Evolutionary conservation across 2,329 filamentous ascomycete species (phyloP).

Genomic region (Penicillium verrucosum): DNA sequence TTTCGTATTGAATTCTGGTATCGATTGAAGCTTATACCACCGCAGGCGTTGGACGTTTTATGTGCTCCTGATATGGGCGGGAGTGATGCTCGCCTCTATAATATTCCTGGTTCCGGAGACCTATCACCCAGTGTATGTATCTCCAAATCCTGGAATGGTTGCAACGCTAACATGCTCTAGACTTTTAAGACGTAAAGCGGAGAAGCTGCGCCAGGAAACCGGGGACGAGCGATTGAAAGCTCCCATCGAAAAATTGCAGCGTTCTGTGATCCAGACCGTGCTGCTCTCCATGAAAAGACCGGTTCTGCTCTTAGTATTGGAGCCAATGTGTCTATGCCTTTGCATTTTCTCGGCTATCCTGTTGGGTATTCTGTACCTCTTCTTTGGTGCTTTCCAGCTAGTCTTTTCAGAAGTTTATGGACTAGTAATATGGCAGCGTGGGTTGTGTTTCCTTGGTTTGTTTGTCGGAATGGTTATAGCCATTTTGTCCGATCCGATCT

Average conservation of each 20-base stretch:
- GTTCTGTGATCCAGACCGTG: constrained; percentile 63
- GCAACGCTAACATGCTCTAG: constrained; percentile 42
- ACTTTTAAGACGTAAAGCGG: constrained; percentile 69
- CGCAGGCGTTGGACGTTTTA: constrained; percentile 77
- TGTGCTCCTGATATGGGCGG: constrained; percentile 76
- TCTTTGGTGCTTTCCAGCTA: constrained; percentile 82
- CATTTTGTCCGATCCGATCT: constrained; percentile 46
- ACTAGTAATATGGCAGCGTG: constrained; percentile 75
- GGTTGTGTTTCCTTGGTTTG: constrained; percentile 69
- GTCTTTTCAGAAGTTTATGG: constrained; percentile 72
- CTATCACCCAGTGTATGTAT: constrained; percentile 59
- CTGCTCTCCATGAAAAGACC: constrained; percentile 60
- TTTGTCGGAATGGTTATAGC: constrained; percentile 48
- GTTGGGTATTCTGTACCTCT: constrained; percentile 84
- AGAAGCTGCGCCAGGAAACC: constrained; percentile 66
- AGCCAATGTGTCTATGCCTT: constrained; percentile 81
- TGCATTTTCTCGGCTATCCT: constrained; percentile 80
- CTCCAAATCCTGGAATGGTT: not conserved
- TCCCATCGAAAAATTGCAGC: constrained; percentile 68
- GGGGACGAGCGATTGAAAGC: constrained; percentile 74
- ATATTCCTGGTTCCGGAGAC: constrained; percentile 79
- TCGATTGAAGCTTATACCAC: constrained; percentile 4
- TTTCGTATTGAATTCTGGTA: not conserved
- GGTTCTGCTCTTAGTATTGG: constrained; percentile 73
- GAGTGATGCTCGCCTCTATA: constrained; percentile 61